Evolutionary conservation across 176 grass and related monocot species (phyloP), one percentile per base, ranked within the genome.

Genomic region (Avena atlantica): DNA sequence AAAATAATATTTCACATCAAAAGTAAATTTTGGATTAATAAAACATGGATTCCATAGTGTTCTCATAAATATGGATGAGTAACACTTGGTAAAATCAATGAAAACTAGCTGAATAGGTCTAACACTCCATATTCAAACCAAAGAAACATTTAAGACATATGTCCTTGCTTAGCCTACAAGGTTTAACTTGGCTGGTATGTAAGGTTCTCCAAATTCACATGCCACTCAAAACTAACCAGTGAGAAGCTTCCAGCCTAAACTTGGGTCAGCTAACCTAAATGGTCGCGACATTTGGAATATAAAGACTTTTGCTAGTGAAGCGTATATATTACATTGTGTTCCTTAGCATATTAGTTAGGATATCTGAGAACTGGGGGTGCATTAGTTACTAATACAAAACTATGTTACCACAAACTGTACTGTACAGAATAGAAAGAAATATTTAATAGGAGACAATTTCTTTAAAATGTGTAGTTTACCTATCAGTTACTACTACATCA

Each of bases 121-220:
- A 55, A 45, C 62, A 86, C 29, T 9, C 34, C 44, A 71, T 8
- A 58, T 48, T 17, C 21, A 60, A 37, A 13, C 11, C 17, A 9
- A 60, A 60, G 36, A 0, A 20, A 31, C 12, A 9, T 58, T 42
- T 42, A 42, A 42, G 40, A 7, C 40, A 1, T 42, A 11, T 47
- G 8, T 3, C 67, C 66, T 70, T 21, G 16, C 8, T 61, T 66
- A 58, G 21, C 13, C 24, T 75, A 55, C 50, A 74, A 57, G 4
- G 5, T 12, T 60, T 58, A 79, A 59, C 5, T 24, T 8, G 3
- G 51, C 24, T 86, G 62, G 12, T 59, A 55, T 9, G 19, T 17
- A 58, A 40, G 21, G 5, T 45, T 79, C 51, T 42, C 59, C 65
- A 61, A 24, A 77, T 87, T 63, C 72, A 80, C 34, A 63, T 71